Evolutionary conservation across 768 basidiomycete genomes (phyloP).

Genomic region (Sarcodon aspratus): DNA sequence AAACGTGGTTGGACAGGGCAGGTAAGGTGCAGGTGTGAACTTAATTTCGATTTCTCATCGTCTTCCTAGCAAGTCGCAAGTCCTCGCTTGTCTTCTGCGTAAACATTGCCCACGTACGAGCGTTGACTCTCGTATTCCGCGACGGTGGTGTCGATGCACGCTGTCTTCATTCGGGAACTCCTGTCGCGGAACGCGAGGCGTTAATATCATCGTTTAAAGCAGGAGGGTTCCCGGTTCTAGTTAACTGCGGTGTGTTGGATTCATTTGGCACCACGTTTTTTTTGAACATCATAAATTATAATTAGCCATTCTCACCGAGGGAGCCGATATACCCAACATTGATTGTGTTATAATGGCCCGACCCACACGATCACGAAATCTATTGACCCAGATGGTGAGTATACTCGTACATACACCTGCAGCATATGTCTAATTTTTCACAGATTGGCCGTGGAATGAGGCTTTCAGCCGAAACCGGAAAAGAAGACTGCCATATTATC

Average conservation of each 20-base stretch:
- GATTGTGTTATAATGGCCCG: constrained; percentile 85
- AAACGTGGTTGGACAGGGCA: constrained; percentile 80
- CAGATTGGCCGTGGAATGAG: constrained; percentile 92
- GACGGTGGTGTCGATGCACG: constrained; percentile 75
- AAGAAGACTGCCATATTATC: constrained; percentile 77
- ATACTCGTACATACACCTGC: not conserved
- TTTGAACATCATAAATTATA: too few relatives aligned
- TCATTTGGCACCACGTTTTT: not conserved
- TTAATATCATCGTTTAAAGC: constrained; percentile 57
- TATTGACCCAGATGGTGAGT: constrained; percentile 87
- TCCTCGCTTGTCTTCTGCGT: constrained; percentile 93
- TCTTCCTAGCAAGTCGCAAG: constrained; percentile 37
- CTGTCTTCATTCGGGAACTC: constrained; percentile 64
- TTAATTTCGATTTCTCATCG: constrained; percentile 1
- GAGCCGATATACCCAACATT: constrained; percentile 89
- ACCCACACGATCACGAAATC: constrained; percentile 80
- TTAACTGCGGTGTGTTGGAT: constrained; percentile 66
- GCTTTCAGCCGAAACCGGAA: constrained; percentile 69
- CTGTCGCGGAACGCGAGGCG: constrained; percentile 45
- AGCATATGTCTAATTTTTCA: not conserved
- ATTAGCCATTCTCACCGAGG: constrained; percentile 85
- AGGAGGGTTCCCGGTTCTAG: constrained; percentile 71
- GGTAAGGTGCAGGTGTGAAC: constrained; percentile 28
- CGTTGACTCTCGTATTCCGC: constrained; percentile 64
- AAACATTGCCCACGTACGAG: constrained; percentile 68